These are phyloP conservation scores for Coffea canephora DNA, from an alignment of 257 asterid species.

Conservation along the genomic window DNA sequence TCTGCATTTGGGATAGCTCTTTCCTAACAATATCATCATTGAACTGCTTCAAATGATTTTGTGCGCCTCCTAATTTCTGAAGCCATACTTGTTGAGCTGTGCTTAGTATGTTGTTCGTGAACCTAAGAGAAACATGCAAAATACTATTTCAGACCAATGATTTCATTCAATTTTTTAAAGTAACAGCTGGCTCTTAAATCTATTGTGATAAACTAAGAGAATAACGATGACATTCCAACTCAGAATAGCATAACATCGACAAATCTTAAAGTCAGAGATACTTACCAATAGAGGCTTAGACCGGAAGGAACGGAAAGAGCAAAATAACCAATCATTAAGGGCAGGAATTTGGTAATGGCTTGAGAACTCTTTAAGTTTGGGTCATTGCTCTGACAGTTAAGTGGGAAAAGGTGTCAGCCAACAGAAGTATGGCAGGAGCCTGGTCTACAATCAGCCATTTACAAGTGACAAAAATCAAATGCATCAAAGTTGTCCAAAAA, in stretches of 20 bases:
- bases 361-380: constrained; percentile 84
- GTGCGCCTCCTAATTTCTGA: constrained; percentile 87
- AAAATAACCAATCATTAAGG: constrained; percentile 92
- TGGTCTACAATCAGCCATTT: not conserved
- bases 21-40: constrained; percentile 43
- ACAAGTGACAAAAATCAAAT: not conserved
- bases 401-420: constrained; percentile 10
- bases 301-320: constrained; percentile 97
- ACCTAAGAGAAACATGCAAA: constrained; percentile 41
- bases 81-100: constrained; percentile 91
- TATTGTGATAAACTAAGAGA: constrained; percentile 1
- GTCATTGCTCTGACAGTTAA: constrained; percentile 72
- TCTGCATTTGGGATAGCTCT: constrained; percentile 44
- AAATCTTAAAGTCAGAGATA: not conserved
- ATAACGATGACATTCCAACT: not conserved
- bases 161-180: not conserved
- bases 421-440: not conserved
- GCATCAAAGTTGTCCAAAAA: not conserved
- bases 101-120: constrained; percentile 89
- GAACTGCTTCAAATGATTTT: constrained; percentile 49
- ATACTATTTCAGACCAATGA: not conserved
- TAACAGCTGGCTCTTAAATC: not conserved
- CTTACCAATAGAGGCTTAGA: constrained; percentile 92
- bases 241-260: not conserved
- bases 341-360: constrained; percentile 80